These are phyloP conservation scores for Saksenaea vasiformis DNA, from an alignment of 371 early-diverging fungal genomes.

Conservation along the genomic window DNA sequence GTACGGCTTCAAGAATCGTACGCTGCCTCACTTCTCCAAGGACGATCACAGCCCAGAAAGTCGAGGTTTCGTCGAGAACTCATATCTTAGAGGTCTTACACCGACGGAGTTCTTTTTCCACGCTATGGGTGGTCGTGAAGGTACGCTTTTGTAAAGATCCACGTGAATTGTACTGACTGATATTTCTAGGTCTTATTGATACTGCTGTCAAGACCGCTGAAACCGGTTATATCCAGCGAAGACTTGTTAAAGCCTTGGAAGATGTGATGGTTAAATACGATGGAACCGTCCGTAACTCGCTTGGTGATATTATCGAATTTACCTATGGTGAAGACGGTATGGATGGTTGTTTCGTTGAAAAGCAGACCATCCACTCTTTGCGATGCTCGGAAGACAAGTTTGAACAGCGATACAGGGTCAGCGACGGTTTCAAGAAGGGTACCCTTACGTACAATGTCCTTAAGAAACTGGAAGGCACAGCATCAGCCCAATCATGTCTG, in stretches of 20 bases:
- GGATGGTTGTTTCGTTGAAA: slow-evolving; percentile 95
- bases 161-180: neutral
- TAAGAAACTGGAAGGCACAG: slow-evolving; percentile 69
- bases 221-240: slow-evolving; percentile 99
- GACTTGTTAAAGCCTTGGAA: slow-evolving; percentile 98
- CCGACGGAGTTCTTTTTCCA: slow-evolving; percentile 99
- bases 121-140: slow-evolving; percentile 99
- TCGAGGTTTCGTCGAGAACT: slow-evolving; percentile 99
- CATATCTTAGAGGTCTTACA: slow-evolving; percentile 96
- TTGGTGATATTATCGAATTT: slow-evolving; percentile 94
- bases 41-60: slow-evolving; percentile 98
- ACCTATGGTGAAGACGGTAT: slow-evolving; percentile 99
- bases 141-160: slow-evolving; percentile 33
- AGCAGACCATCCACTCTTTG: slow-evolving; percentile 76
- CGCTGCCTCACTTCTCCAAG: slow-evolving; percentile 98
- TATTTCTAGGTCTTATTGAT: slow-evolving; percentile 79
- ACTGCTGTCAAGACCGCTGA: slow-evolving; percentile 99
- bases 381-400: slow-evolving; percentile 71
- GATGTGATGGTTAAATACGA: slow-evolving; percentile 99
- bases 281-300: slow-evolving; percentile 96
- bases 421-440: slow-evolving; percentile 67
- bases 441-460: slow-evolving; percentile 66
- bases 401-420: slow-evolving; percentile 78
- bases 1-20: slow-evolving; percentile 95
- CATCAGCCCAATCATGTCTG: slow-evolving; percentile 69